Percentiles rank a stretch among this genome's conserved stretches.
Conservation (phyloP, 2,329 filamentous ascomycete genomes). For the Talaromyces funiculosus region DNA sequence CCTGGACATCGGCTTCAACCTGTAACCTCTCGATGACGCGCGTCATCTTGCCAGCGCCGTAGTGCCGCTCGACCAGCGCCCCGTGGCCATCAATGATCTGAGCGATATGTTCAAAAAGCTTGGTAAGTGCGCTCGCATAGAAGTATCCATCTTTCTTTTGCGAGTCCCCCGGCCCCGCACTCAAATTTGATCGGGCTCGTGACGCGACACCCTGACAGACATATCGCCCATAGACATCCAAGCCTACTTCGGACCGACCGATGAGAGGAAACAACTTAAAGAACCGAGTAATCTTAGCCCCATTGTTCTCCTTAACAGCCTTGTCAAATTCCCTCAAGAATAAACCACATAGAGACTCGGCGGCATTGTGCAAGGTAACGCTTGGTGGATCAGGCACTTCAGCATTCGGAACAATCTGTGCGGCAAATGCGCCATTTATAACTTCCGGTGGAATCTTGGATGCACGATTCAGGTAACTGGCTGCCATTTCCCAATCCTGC, state of each 20-base stretch:
- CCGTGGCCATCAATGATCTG: conserved; percentile 93
- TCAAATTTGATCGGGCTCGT: conserved; percentile 73
- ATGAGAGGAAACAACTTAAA: conserved; percentile 98
- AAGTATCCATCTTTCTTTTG: conserved; percentile 74
- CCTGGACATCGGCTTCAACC: conserved; percentile 91
- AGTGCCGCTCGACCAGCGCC: conserved; percentile 85
- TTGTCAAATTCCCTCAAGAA: conserved; percentile 95
- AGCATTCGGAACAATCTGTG: conserved; percentile 86
- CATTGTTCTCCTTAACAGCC: conserved; percentile 80
- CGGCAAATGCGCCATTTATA: conserved; percentile 76
- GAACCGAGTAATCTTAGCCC: conserved; percentile 84
- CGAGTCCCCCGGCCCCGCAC: conserved; percentile 56
- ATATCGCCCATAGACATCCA: conserved; percentile 93
- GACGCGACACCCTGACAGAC: conserved; percentile 92
- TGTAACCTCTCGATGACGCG: conserved; percentile 89
- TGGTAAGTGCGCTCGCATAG: conserved; percentile 84
- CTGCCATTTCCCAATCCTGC: conserved; percentile 97
- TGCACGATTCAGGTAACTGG: conserved; percentile 79
- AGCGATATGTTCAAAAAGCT: conserved; percentile 94
- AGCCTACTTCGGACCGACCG: conserved; percentile 75
- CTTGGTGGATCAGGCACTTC: conserved; percentile 90
- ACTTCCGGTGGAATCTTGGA: conserved; percentile 75
- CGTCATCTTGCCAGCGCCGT: conserved; percentile 87
- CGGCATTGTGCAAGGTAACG: conserved; percentile 77
- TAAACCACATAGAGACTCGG: conserved; percentile 80